Evolutionary conservation across 345 rosid species (phyloP).

Genomic region (Crucihimalaya himalaica): DNA sequence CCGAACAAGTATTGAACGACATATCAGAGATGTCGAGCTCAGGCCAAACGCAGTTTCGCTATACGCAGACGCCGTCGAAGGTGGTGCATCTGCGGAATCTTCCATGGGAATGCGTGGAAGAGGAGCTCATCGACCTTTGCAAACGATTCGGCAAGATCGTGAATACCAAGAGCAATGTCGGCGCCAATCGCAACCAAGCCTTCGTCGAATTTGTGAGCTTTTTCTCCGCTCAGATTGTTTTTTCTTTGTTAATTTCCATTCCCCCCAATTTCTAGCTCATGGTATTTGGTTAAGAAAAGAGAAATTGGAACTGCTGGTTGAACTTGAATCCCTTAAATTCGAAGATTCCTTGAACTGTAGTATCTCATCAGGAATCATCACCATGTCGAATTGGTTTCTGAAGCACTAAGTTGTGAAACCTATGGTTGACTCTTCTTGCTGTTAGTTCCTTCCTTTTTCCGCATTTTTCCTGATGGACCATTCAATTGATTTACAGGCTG

Average conservation of each 20-base stretch:
- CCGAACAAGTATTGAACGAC: neutral
- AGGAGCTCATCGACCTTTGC: conserved; percentile 91
- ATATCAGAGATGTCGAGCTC: conserved; percentile 56
- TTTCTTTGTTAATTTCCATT: neutral
- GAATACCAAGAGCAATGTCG: conserved; percentile 91
- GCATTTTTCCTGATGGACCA: conserved; percentile 7
- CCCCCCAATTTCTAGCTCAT: neutral
- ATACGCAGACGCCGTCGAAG: conserved; percentile 96
- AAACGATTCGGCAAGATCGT: conserved; percentile 92
- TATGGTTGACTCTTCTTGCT: neutral
- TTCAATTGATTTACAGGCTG: conserved; percentile 51
- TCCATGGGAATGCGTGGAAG: conserved; percentile 93
- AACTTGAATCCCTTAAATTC: neutral
- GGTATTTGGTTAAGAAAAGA: neutral
- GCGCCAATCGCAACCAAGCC: conserved; percentile 94
- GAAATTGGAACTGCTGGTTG: conserved; percentile 6
- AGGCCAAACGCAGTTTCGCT: conserved; percentile 83
- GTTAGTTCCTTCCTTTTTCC: neutral
- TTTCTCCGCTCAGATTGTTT: neutral
- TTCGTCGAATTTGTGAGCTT: conserved; percentile 84
- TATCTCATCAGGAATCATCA: neutral
- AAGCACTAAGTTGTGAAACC: neutral
- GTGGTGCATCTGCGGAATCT: conserved; percentile 92
- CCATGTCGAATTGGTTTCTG: neutral
- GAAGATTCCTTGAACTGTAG: neutral